phyloP scores from a whole-genome alignment of 106 monocot genomes.

The Allium sativum region DNA sequence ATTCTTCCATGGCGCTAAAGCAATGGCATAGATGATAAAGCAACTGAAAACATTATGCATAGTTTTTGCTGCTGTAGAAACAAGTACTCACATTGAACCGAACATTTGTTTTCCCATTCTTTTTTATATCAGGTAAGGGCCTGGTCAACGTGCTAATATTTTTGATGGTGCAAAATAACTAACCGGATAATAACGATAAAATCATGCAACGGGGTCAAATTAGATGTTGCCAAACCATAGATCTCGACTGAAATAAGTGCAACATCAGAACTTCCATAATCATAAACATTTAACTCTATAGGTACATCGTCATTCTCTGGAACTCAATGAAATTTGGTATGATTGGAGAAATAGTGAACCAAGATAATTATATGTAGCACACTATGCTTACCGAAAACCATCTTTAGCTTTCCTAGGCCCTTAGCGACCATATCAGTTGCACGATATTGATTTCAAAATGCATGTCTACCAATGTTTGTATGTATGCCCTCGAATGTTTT shows the following conservation, averaged over 20 bases:
- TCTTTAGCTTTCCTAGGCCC: slow-evolving; percentile 76
- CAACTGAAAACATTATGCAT: too few relatives aligned
- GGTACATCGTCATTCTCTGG: slow-evolving; percentile 38
- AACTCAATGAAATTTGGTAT: slow-evolving; percentile 14
- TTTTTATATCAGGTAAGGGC: too few relatives aligned
- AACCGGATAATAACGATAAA: too few relatives aligned
- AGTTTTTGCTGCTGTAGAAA: too few relatives aligned
- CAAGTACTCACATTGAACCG: too few relatives aligned
- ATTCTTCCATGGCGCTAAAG: too few relatives aligned
- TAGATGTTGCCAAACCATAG: too few relatives aligned
- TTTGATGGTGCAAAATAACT: too few relatives aligned
- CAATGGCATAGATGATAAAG: too few relatives aligned
- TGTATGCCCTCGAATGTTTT: slow-evolving; percentile 12
- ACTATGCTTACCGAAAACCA: slow-evolving; percentile 58
- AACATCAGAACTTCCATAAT: slow-evolving; percentile 66
- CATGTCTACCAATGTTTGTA: slow-evolving; percentile 83
- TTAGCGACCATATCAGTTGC: slow-evolving; percentile 60
- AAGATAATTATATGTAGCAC: not conserved
- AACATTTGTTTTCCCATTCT: too few relatives aligned
- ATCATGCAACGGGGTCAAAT: too few relatives aligned
- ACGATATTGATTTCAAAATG: slow-evolving; percentile 81
- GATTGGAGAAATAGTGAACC: not conserved
- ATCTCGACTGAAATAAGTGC: slow-evolving; percentile 16
- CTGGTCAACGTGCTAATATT: too few relatives aligned
- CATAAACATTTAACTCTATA: slow-evolving; percentile 51